Conservation (phyloP, 2,329 filamentous ascomycete genomes). For the Fusarium illudens region DNA sequence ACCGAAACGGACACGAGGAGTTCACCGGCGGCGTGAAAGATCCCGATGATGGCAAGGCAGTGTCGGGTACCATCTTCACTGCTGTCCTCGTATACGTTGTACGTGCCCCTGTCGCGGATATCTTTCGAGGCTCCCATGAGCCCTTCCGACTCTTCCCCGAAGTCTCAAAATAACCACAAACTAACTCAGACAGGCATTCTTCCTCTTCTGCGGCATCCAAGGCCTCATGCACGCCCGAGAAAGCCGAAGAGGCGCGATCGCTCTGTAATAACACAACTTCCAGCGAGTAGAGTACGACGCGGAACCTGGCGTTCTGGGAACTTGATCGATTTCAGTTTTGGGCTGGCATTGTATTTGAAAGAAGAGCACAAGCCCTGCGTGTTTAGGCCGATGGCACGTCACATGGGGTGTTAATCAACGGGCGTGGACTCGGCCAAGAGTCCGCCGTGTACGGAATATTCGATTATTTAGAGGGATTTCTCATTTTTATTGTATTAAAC, state of each 20-base stretch:
- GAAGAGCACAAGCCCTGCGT: conserved; percentile 19
- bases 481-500: conserved; percentile 14
- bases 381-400: background rate
- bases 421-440: conserved; percentile 10
- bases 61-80: conserved; percentile 85
- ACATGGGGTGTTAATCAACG: conserved; percentile 24
- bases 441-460: conserved; percentile 35
- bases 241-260: conserved; percentile 84
- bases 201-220: conserved; percentile 91
- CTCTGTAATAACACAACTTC: conserved; percentile 58
- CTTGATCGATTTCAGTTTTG: conserved; percentile 38
- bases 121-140: background rate
- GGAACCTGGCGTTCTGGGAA: conserved; percentile 42
- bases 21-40: conserved; percentile 80
- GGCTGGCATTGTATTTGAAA: conserved; percentile 40
- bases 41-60: conserved; percentile 76
- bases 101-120: conserved; percentile 52
- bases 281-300: conserved; percentile 35
- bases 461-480: conserved; percentile 36
- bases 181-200: conserved; percentile 72
- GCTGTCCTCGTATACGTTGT: conserved; percentile 91
- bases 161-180: background rate
- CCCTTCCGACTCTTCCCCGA: background rate
- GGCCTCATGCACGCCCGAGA: conserved; percentile 86
- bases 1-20: conserved; percentile 80